Percentiles rank a stretch among this genome's conserved stretches.
Evolutionary conservation across 2,329 filamentous ascomycete species (phyloP).

Genomic region (Paecilomyces variotii): DNA sequence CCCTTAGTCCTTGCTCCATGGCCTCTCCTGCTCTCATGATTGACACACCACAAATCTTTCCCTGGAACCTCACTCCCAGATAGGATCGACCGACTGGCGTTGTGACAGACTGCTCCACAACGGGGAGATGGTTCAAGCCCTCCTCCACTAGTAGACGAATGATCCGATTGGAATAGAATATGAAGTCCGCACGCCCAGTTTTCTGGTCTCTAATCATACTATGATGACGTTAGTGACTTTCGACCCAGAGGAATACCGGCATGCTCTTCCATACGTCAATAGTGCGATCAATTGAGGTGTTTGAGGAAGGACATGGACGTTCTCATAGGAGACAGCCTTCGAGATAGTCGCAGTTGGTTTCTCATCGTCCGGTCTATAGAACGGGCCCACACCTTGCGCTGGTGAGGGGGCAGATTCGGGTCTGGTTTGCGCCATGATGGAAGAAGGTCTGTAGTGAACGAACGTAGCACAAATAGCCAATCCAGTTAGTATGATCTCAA

Average conservation of each 20-base stretch:
- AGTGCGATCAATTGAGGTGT: conserved; percentile 95
- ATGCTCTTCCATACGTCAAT: conserved; percentile 66
- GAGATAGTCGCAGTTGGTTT: conserved; percentile 88
- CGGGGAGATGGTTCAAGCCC: conserved; percentile 90
- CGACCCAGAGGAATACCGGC: conserved; percentile 1
- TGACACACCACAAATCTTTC: conserved; percentile 95
- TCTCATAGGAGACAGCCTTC: conserved; percentile 68
- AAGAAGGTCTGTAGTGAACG: conserved; percentile 1
- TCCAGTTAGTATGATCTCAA: not conserved
- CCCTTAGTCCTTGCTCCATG: conserved; percentile 93
- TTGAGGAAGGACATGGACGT: conserved; percentile 83
- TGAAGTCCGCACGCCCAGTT: conserved; percentile 90
- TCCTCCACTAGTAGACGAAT: conserved; percentile 95
- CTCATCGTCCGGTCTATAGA: conserved; percentile 66
- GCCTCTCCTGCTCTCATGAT: conserved; percentile 98
- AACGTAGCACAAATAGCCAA: not conserved
- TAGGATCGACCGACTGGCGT: conserved; percentile 87
- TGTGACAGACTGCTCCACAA: conserved; percentile 78
- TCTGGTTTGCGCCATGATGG: conserved; percentile 17
- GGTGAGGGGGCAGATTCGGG: conserved; percentile 35
- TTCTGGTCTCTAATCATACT: conserved; percentile 93
- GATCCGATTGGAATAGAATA: conserved; percentile 98
- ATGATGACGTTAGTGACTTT: conserved; percentile 9
- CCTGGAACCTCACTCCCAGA: conserved; percentile 86
- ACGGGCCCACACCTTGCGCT: conserved; percentile 66